phyloP scores from a whole-genome alignment of 768 basidiomycete genomes.

The Leccinum boreale region DNA sequence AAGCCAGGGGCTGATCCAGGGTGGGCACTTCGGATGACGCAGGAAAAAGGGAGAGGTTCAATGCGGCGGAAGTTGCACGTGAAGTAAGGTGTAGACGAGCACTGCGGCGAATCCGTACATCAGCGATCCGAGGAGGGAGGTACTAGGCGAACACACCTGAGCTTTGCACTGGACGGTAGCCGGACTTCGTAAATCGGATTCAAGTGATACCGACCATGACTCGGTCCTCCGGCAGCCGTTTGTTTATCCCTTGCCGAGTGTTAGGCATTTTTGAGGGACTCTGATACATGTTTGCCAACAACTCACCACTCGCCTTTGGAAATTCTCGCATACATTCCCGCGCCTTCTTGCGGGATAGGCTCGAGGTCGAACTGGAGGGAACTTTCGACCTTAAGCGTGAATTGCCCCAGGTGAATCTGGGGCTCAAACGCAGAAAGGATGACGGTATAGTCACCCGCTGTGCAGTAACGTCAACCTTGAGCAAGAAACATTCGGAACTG shows the following conservation, averaged over 20 bases:
- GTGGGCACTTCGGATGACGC: conserved; percentile 18
- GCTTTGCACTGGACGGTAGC: conserved; percentile 47
- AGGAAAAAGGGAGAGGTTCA: conserved; percentile 62
- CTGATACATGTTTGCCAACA: neutral
- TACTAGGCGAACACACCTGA: conserved; percentile 45
- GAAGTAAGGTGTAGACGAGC: conserved; percentile 64
- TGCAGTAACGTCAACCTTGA: conserved; percentile 2
- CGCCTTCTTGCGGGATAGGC: conserved; percentile 79
- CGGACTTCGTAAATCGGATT: conserved; percentile 72
- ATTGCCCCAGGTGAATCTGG: conserved; percentile 55
- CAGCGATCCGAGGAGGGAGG: conserved; percentile 27
- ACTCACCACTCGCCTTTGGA: conserved; percentile 74
- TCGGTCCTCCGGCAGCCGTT: conserved; percentile 69
- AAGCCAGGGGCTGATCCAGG: conserved; percentile 46
- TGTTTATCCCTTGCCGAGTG: conserved; percentile 43
- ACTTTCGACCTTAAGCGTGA: conserved; percentile 61
- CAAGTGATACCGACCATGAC: conserved; percentile 55
- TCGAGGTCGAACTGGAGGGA: conserved; percentile 58
- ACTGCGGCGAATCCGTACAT: conserved; percentile 34
- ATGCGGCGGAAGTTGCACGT: conserved; percentile 39
- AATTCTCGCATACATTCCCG: conserved; percentile 80
- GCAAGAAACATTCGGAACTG: neutral
- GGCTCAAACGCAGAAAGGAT: conserved; percentile 87
- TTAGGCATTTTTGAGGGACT: neutral
- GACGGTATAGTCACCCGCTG: conserved; percentile 72